Base-by-base conservation (phyloP, 2,329 filamentous ascomycete species). In the Biscogniauxia mediterranea region DNA sequence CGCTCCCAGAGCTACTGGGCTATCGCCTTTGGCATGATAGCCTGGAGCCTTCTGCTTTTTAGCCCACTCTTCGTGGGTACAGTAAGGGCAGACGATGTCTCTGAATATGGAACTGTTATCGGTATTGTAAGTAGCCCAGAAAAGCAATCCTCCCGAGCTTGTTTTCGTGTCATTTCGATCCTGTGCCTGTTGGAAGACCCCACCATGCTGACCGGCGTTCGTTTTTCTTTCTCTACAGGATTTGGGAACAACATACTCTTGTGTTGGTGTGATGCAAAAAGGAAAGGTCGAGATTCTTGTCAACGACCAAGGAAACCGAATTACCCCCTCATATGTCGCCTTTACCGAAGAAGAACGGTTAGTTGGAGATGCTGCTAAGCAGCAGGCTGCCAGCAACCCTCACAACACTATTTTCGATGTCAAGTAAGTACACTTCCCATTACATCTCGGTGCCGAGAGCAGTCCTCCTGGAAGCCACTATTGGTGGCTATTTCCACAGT, bases 331-430 rank as follows among this genome's bases (percentile, higher is more conserved):
- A 67, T 97, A 95, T 80, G 93, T 97, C 76, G 93, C 92, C 74
- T 97, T 96, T 80, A 98, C 93, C 79, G 93, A 98, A 73, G 93
- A 97, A 67, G 95, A 98, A 81, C 89, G 95, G 76, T 85, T 99
- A 69, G 93, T 99, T 70, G 95, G 95, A 85, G 95, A 99, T 79
- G 92, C 95, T 74, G 93, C 93, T 74, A 97, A 97, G 89, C 96
- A 96, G 83, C 93, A 96, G 84, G 93, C 91, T 75, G 89, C 91
- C 66, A 79, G 87, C 60, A 94, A 94, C 84, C 91, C 91, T 53
- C 80, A 74, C 70, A 86, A 89, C 74, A 94, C 91, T 57, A 85
- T 94, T 75, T 94, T 83, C 74, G 91, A 94, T 74, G 83, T 93
- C 80, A 95, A 94, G 91, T 93, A 80, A 85, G 89, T 82, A 56